Conservation (phyloP, 768 basidiomycete genomes). For the Antrodiella citrinella region DNA sequence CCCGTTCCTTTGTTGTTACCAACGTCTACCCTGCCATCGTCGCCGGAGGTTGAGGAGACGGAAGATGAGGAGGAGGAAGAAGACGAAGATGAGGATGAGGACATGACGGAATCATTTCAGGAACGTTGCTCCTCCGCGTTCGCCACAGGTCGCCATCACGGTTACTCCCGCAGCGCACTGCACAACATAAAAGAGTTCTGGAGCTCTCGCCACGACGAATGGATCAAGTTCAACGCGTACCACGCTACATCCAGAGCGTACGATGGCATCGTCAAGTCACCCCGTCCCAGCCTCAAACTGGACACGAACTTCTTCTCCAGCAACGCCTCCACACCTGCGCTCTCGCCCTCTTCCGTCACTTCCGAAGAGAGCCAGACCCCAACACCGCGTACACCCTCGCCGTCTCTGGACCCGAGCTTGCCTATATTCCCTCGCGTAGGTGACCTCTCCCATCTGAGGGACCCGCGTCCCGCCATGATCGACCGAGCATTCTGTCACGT, state of each 20-base stretch:
- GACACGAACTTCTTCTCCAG: constrained; percentile 4
- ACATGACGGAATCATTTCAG: neutral
- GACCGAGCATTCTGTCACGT: constrained; percentile 52
- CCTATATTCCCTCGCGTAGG: constrained; percentile 51
- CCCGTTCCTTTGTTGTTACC: neutral
- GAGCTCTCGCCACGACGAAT: constrained; percentile 46
- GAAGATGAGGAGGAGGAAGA: neutral
- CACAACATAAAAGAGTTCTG: constrained; percentile 56
- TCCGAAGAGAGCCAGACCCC: neutral
- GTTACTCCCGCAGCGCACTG: constrained; percentile 54
- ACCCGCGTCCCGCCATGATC: constrained; percentile 46
- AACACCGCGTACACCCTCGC: neutral
- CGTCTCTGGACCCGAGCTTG: constrained; percentile 15
- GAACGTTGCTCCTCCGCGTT: neutral
- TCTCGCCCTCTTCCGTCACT: neutral
- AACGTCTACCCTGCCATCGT: neutral
- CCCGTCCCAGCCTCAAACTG: neutral
- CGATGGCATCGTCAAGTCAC: constrained; percentile 14
- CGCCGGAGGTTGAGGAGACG: neutral
- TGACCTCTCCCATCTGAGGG: constrained; percentile 49
- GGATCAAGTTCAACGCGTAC: constrained; percentile 25
- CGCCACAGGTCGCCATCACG: constrained; percentile 34
- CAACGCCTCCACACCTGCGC: constrained; percentile 3
- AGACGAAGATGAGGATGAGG: neutral
- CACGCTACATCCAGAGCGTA: constrained; percentile 12